Conservation (phyloP, 2,329 filamentous ascomycete genomes). For the Mycosphaerella sp. region DNA sequence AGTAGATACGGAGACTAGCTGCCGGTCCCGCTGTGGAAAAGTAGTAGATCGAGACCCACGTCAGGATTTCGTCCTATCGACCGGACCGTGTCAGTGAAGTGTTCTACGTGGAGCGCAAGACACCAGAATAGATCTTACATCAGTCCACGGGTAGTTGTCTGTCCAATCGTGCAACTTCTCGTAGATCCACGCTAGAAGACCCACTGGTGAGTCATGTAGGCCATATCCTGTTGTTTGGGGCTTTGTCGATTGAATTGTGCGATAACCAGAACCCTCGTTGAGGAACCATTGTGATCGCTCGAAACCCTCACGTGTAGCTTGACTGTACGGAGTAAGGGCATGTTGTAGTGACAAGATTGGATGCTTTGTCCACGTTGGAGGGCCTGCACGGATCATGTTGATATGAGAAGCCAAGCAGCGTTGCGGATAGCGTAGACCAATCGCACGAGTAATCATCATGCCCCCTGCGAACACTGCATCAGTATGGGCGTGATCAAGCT, state of each 20-base stretch:
- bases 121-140: slow-evolving; percentile 30
- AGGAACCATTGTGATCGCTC: slow-evolving; percentile 54
- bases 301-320: slow-evolving; percentile 48
- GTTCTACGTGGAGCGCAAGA: too few relatives aligned
- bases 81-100: too few relatives aligned
- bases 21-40: slow-evolving; percentile 65
- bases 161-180: slow-evolving; percentile 77
- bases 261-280: slow-evolving; percentile 54
- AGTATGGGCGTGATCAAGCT: not conserved
- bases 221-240: slow-evolving; percentile 68
- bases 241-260: slow-evolving; percentile 56
- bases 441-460: slow-evolving; percentile 53
- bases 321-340: slow-evolving; percentile 49
- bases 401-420: slow-evolving; percentile 50
- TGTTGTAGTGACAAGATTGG: slow-evolving; percentile 55
- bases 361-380: slow-evolving; percentile 46
- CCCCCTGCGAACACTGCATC: slow-evolving; percentile 23
- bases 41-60: slow-evolving; percentile 68
- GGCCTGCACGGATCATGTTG: slow-evolving; percentile 36
- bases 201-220: slow-evolving; percentile 63
- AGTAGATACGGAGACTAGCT: slow-evolving; percentile 65
- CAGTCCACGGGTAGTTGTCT: slow-evolving; percentile 64
- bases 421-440: slow-evolving; percentile 55
- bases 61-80: slow-evolving; percentile 59
- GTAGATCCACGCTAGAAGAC: slow-evolving; percentile 69